phyloP scores from a whole-genome alignment of 495 filamentous ascomycete genomes.

The Pseudoneurospora amorphoporcata region DNA sequence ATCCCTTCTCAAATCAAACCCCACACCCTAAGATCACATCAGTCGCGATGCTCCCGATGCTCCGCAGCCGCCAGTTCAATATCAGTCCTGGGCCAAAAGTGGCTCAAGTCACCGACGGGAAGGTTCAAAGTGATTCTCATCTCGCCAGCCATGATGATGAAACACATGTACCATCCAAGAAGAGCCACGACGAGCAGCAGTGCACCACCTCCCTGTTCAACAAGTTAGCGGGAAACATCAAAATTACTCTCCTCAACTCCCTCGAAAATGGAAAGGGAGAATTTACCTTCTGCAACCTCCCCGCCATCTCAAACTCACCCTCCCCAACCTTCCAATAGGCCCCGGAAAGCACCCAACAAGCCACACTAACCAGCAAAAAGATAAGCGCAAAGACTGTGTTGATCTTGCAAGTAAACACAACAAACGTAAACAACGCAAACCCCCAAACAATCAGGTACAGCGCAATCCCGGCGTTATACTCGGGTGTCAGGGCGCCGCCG shows the following conservation, averaged over 20 bases:
- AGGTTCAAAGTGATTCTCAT: slow-evolving; percentile 44
- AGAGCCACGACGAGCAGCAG: slow-evolving; percentile 39
- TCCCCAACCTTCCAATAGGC: slow-evolving; percentile 41
- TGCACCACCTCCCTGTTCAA: slow-evolving; percentile 32
- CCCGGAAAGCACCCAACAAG: slow-evolving; percentile 36
- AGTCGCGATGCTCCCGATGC: slow-evolving; percentile 15
- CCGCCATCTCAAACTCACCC: slow-evolving; percentile 34
- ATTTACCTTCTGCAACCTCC: slow-evolving; percentile 36
- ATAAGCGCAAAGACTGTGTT: slow-evolving; percentile 44
- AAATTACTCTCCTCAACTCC: not conserved
- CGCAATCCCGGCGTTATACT: slow-evolving; percentile 39
- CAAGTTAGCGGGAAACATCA: not conserved
- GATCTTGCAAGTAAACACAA: slow-evolving; percentile 44
- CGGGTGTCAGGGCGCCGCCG: slow-evolving; percentile 18
- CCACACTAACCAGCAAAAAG: slow-evolving; percentile 40
- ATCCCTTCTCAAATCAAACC: not conserved
- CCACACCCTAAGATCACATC: not conserved
- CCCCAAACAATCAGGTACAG: slow-evolving; percentile 47
- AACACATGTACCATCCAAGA: slow-evolving; percentile 46
- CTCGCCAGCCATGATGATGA: slow-evolving; percentile 45
- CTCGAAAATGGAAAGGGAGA: not conserved
- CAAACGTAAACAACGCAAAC: slow-evolving; percentile 46
- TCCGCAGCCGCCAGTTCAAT: slow-evolving; percentile 29
- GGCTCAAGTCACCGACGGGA: slow-evolving; percentile 43
- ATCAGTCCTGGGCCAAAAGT: slow-evolving; percentile 42